phyloP scores from a whole-genome alignment of 2,329 filamentous ascomycete species.

The Ophiocordyceps camponoti-leonardi region DNA sequence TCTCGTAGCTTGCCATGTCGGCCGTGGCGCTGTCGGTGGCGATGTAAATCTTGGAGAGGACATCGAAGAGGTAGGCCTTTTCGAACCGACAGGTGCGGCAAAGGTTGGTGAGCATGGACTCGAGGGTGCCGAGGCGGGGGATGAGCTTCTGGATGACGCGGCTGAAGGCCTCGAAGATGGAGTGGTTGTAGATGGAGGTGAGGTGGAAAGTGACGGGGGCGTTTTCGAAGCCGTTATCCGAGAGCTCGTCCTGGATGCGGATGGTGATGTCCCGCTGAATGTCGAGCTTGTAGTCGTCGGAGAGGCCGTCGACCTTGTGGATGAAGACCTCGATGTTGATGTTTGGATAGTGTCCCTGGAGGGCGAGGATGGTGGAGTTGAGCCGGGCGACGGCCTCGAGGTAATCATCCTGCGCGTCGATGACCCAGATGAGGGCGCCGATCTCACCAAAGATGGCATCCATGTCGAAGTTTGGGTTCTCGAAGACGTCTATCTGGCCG shows the following conservation, averaged over 20 bases:
- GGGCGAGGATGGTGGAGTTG: constrained; percentile 74
- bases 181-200: constrained; percentile 96
- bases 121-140: constrained; percentile 78
- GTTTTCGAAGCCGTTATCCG: constrained; percentile 83
- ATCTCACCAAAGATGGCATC: constrained; percentile 90
- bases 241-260: constrained; percentile 88
- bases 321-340: constrained; percentile 98
- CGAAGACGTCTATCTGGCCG: constrained; percentile 76
- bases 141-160: constrained; percentile 98
- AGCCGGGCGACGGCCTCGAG: constrained; percentile 76
- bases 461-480: constrained; percentile 77
- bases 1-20: constrained; percentile 92
- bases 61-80: constrained; percentile 96
- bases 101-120: constrained; percentile 84
- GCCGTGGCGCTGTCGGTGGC: constrained; percentile 86
- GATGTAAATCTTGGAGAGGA: constrained; percentile 96
- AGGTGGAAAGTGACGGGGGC: constrained; percentile 89
- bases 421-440: constrained; percentile 93
- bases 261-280: constrained; percentile 95
- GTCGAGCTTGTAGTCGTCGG: constrained; percentile 90
- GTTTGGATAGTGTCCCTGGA: constrained; percentile 76
- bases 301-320: constrained; percentile 96
- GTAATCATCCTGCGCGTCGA: constrained; percentile 96
- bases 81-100: constrained; percentile 90
- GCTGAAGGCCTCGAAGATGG: constrained; percentile 94